These are phyloP conservation scores for Kluyveromyces sp. DNA, from an alignment of 1,139 yeast genomes.

Conservation along the genomic window DNA sequence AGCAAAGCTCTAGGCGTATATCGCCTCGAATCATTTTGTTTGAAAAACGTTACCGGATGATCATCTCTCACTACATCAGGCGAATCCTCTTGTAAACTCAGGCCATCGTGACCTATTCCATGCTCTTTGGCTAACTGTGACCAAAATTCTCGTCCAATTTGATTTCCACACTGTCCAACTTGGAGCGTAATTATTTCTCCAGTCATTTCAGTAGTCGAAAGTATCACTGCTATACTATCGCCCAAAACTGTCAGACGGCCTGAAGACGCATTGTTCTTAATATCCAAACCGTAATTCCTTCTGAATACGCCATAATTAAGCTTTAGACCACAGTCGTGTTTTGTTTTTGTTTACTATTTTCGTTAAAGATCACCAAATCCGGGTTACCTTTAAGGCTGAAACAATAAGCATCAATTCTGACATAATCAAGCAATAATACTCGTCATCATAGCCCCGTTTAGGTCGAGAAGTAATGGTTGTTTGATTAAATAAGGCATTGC, in stretches of 20 bases:
- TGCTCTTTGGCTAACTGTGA: slow-evolving; percentile 82
- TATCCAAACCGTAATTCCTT: neutral
- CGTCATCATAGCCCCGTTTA: neutral
- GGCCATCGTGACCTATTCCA: slow-evolving; percentile 75
- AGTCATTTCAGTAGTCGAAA: slow-evolving; percentile 23
- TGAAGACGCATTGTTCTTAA: neutral
- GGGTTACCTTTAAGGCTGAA: neutral
- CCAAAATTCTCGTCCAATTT: slow-evolving; percentile 92
- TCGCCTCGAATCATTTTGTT: slow-evolving; percentile 63
- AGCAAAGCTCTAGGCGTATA: slow-evolving; percentile 85
- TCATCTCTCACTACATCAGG: slow-evolving; percentile 38
- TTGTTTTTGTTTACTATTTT: slow-evolving; percentile 5
- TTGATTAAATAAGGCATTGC: neutral
- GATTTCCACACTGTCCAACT: slow-evolving; percentile 91
- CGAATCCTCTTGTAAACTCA: slow-evolving; percentile 25
- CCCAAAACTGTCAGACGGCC: no score
- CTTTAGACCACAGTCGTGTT: neutral
- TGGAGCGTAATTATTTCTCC: slow-evolving; percentile 61
- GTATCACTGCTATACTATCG: no score
- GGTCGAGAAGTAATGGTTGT: neutral
- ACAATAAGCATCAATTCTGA: neutral
- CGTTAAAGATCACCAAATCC: slow-evolving; percentile 4
- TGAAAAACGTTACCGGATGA: slow-evolving; percentile 78
- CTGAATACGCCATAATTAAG: neutral
- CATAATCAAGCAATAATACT: neutral